Base-by-base conservation (phyloP, 2,329 filamentous ascomycete genomes). In the Cladosporium sp. region DNA sequence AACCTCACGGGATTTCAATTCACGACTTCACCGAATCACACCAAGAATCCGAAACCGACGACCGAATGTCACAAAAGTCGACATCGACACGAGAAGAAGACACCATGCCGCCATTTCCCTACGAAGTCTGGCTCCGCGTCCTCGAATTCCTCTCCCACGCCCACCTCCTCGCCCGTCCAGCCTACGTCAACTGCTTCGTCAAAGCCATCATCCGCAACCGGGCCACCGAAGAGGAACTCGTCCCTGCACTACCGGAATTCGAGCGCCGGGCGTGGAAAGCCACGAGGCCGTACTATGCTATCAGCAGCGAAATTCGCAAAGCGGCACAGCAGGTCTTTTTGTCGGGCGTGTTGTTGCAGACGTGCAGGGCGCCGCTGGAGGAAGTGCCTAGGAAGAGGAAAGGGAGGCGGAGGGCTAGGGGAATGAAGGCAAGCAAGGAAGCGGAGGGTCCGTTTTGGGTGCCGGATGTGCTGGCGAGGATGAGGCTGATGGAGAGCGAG, bases 131-230 rank as follows among this genome's bases (percentile, higher is more conserved):
- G 35, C 23, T 58, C 11, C 31, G 37, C 21, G 44, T 58, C 56
- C 26, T 58, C 31, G 56, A 58, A 58, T 58, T 35, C 35, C 31
- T 58, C 33, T 26, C 31, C 56, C 56, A 58, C 56, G 18, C 11
- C 3, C 11, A 58, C 8, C 56, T 26, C 31, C 14, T 44, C 23
- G 56, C 56, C 35, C 56, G 56, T 35, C 56, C 56, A 6, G 56
- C 33, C 21, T 58, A 58, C 21, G 23, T 58, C 18, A 46, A 44
- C 14, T n/a, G 37, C 57, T 59, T 59, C 33, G 37, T 59, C 35
- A 29, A 28, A 12, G 11, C 21, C 37, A 46, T 40, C 35, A 7
- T 59, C 14, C 7, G 16, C 5, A 8, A 5, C 23, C 23, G 14
- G 37, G 57, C 57, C 23, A 59, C 57, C 14, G 57, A 59, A 29